phyloP scores from a whole-genome alignment of 2,329 filamentous ascomycete species.

The Colletotrichum trifolii region DNA sequence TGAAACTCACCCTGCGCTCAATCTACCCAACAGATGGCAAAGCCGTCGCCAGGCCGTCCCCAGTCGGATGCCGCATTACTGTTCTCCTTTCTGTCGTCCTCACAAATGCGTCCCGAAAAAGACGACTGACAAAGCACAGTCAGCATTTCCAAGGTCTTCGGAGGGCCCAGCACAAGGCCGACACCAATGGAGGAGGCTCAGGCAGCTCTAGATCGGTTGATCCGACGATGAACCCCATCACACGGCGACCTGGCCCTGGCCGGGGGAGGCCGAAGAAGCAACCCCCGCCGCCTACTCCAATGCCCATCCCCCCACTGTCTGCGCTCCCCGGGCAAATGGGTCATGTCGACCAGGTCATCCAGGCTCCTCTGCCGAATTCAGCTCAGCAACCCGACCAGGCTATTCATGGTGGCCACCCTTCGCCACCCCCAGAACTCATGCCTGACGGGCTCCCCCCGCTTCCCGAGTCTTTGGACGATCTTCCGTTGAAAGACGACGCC shows the following conservation, averaged over 20 bases:
- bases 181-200: constrained; percentile 48
- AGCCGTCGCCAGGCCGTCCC: no score
- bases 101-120: background rate
- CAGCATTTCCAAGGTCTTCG: constrained; percentile 72
- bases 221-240: constrained; percentile 68
- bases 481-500: constrained; percentile 29
- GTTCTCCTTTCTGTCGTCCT: background rate
- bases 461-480: constrained; percentile 23
- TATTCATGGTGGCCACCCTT: background rate
- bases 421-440: constrained; percentile 8
- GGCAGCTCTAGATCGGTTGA: constrained; percentile 56
- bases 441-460: constrained; percentile 18
- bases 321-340: background rate
- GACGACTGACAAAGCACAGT: constrained; percentile 47
- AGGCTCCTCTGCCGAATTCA: constrained; percentile 7
- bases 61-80: background rate
- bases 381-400: constrained; percentile 19
- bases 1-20: no score
- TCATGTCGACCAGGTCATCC: background rate
- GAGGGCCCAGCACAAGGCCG: constrained; percentile 64
- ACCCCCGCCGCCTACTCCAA: constrained; percentile 39
- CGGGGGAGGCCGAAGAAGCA: constrained; percentile 64
- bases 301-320: constrained; percentile 26
- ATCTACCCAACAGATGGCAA: no score
- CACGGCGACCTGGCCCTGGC: constrained; percentile 68